A percentile compares a stretch with the other conserved stretches of the same genome.
phyloP scores from a whole-genome alignment of 2,329 filamentous ascomycete genomes.

The Aaosphaeria pasadenensis region DNA sequence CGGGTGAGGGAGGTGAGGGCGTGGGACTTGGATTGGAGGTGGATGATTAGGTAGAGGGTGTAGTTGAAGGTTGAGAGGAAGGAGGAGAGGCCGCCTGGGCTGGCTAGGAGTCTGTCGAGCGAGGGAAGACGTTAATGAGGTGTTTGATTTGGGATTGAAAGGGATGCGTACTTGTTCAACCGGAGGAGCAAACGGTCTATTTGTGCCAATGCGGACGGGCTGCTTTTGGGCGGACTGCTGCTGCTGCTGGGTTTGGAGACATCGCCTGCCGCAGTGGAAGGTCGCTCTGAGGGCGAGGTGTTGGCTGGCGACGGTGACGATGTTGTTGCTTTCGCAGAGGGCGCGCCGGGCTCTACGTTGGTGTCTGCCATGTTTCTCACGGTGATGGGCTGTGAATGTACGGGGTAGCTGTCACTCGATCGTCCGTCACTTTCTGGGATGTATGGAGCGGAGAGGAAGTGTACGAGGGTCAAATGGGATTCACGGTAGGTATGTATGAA shows the following conservation, averaged over 20 bases:
- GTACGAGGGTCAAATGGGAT: too few species aligned
- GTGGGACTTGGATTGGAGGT: conserved; percentile 39
- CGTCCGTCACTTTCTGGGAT: too few species aligned
- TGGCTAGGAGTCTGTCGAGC: conserved; percentile 38
- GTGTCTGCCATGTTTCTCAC: conserved; percentile 2
- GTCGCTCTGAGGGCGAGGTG: conserved; percentile 3
- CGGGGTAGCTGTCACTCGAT: background rate
- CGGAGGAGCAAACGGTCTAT: conserved; percentile 40
- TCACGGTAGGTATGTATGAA: too few species aligned
- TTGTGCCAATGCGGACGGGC: conserved; percentile 26
- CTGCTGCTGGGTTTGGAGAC: conserved; percentile 23
- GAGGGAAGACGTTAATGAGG: conserved; percentile 3
- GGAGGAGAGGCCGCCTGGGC: conserved; percentile 42
- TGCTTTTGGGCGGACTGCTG: background rate
- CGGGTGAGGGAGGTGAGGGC: conserved; percentile 25
- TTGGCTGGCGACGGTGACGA: background rate
- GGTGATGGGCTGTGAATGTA: background rate
- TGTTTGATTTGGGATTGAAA: background rate
- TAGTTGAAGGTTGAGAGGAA: conserved; percentile 49
- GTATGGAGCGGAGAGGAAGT: too few species aligned
- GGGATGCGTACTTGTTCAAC: conserved; percentile 40
- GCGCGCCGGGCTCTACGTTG: conserved; percentile 29
- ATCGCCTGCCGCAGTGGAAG: conserved; percentile 13
- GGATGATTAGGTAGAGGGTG: conserved; percentile 44
- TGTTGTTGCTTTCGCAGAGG: conserved; percentile 27